Base-by-base conservation (phyloP, 148 eudicot species). In the Tetragonia tetragonoides region DNA sequence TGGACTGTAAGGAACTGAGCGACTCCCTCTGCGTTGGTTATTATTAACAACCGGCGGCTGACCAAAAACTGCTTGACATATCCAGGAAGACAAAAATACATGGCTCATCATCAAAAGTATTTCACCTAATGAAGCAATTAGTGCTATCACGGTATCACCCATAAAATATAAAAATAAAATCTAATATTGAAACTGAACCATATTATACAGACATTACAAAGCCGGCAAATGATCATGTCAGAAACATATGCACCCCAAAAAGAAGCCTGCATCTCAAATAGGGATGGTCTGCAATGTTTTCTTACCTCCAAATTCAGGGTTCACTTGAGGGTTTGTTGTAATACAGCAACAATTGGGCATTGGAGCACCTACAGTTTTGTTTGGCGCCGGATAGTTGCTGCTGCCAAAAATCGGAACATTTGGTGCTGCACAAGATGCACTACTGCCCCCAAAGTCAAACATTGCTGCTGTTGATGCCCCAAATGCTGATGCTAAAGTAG, bases 21-120 rank as follows among this genome's bases (percentile, higher is more conserved):
- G 67, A 65, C 73, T 79, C n/a, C 82, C 82, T 53, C 23, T 11
- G 34, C 59, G 8, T 40, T 68, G 24, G 64, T 51, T 51, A 28
- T 44, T 10, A 10, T 47, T 42, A 5, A 47, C 34, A 18, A n/a
- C 28, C 4, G 23, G 64, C 4, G 23, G 64, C 21, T 16, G 53
- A 39, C 10, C 18, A 18, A 18, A 47, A 41, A 21, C 78, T 76
- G 63, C 14, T 46, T 38, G 20, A 6, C 18, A 66, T 15, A 66
- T 44, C 7, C 11, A 68, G 47, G 37, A 9, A 10, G 20, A 20
- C 7, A 38, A 66, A 40, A 6, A 15, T 17, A 56, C 60, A 56
- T 56, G 3, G 47, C 69, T 66, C 69, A 66, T 66, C 20, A 41
- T 39, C 47, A 40, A 18, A 68, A 21, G 0, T 8, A 8, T 1